Conservation (phyloP, 139 green algal genomes). For the Raphidocelis subcapitata region DNA sequence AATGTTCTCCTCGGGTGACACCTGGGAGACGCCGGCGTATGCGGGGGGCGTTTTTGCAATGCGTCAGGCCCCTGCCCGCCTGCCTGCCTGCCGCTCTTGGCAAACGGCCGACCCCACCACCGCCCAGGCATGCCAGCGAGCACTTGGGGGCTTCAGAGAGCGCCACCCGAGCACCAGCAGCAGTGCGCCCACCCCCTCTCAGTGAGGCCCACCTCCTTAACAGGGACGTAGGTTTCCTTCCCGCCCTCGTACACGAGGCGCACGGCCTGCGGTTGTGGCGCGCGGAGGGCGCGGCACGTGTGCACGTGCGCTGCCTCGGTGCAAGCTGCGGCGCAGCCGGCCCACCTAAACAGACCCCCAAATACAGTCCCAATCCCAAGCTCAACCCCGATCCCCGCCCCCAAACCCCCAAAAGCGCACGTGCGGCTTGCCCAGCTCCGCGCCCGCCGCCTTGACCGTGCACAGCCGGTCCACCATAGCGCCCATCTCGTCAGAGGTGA, state of each 20-base stretch:
- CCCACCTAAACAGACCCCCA: not conserved
- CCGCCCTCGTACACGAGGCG: constrained; percentile 20
- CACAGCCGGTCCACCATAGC: constrained; percentile 32
- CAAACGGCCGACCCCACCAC: no score
- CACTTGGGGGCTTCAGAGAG: no score
- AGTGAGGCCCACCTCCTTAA: constrained; percentile 12
- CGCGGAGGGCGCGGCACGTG: not conserved
- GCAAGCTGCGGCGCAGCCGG: not conserved
- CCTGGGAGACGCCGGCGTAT: no score
- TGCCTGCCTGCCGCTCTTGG: no score
- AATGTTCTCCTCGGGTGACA: constrained; percentile 24
- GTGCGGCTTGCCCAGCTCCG: not conserved
- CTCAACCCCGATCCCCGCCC: not conserved
- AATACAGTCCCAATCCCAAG: not conserved
- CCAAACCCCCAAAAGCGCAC: not conserved
- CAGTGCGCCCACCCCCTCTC: no score
- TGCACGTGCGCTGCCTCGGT: not conserved
- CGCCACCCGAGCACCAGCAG: no score
- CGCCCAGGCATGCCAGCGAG: no score
- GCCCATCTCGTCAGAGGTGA: constrained; percentile 22
- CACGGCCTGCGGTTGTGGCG: constrained; percentile 7
- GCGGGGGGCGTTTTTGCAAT: no score
- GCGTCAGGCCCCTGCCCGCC: no score
- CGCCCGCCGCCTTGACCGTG: constrained; percentile 3
- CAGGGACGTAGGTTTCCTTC: constrained; percentile 13